Conservation (phyloP, 176 grass and related monocot genomes). For the Canna indica region DNA sequence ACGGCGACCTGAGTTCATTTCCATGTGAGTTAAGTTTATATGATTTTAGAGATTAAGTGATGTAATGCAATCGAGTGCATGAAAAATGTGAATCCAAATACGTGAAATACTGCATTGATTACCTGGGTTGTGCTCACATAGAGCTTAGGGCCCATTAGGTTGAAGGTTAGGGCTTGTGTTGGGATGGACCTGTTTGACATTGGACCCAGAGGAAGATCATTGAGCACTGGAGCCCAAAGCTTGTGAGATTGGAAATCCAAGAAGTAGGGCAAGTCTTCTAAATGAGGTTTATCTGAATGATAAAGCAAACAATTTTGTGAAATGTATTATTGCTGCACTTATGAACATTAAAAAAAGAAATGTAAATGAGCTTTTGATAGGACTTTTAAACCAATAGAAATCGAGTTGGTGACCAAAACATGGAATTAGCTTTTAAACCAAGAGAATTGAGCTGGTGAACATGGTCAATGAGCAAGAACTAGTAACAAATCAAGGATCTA, state of each 20-base stretch:
- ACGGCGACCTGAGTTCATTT: conserved; percentile 50
- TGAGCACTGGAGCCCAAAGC: conserved; percentile 60
- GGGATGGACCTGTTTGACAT: conserved; percentile 41
- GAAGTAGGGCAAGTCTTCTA: conserved; percentile 66
- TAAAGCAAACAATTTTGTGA: too few relatives aligned
- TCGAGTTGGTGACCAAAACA: too few relatives aligned
- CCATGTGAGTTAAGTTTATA: neutral
- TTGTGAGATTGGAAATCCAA: conserved; percentile 77
- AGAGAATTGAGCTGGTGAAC: neutral
- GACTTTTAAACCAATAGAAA: too few relatives aligned
- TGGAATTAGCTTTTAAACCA: conserved; percentile 3
- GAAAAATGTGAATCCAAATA: neutral
- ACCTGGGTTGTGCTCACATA: conserved; percentile 59
- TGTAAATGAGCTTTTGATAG: too few relatives aligned
- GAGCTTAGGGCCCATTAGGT: conserved; percentile 65
- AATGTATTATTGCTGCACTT: too few relatives aligned
- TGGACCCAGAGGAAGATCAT: conserved; percentile 58
- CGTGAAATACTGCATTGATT: neutral
- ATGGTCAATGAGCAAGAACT: too few relatives aligned
- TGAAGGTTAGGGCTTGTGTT: conserved; percentile 51
- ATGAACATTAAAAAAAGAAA: too few relatives aligned
- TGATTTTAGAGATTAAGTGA: neutral
- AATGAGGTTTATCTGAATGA: conserved; percentile 63
- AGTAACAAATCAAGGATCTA: too few relatives aligned
- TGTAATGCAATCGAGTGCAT: neutral